These are phyloP conservation scores for Byssochlamys sp. DNA, from an alignment of 2,329 filamentous ascomycete genomes.

Conservation along the genomic window DNA sequence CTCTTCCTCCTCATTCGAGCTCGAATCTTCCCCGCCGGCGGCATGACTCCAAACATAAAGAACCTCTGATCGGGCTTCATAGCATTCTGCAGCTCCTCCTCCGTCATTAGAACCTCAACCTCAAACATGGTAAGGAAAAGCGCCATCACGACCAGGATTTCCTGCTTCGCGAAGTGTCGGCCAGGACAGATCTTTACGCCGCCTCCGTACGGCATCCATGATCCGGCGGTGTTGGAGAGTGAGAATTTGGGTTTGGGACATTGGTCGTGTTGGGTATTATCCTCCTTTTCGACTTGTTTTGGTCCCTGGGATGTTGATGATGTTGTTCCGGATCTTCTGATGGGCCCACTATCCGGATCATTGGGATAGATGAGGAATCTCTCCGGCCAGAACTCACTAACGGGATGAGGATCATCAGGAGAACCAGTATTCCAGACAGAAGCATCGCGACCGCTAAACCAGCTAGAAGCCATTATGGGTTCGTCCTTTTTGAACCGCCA, in stretches of 20 bases:
- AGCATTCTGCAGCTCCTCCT: background rate
- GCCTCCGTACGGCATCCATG: slow-evolving; percentile 25
- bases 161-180: slow-evolving; percentile 32
- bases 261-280: background rate
- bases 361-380: background rate
- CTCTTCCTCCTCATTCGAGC: background rate
- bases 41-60: background rate
- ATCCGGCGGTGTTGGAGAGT: slow-evolving; percentile 8
- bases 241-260: slow-evolving; percentile 1
- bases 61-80: background rate
- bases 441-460: slow-evolving; percentile 8
- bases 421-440: slow-evolving; percentile 7
- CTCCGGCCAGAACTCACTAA: background rate
- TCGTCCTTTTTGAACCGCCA: slow-evolving; percentile 6
- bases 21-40: background rate
- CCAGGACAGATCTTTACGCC: slow-evolving; percentile 31
- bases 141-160: slow-evolving; percentile 28
- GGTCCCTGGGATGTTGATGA: slow-evolving; percentile 2
- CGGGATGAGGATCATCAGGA: slow-evolving; percentile 2
- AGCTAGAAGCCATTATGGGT: slow-evolving; percentile 9
- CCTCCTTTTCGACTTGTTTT: background rate
- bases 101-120: background rate
- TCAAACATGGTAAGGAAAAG: background rate
- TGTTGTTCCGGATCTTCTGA: background rate
- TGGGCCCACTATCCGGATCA: background rate